phyloP scores from a whole-genome alignment of 2,329 filamentous ascomycete species.

The Aspergillus pseudotamarii region DNA sequence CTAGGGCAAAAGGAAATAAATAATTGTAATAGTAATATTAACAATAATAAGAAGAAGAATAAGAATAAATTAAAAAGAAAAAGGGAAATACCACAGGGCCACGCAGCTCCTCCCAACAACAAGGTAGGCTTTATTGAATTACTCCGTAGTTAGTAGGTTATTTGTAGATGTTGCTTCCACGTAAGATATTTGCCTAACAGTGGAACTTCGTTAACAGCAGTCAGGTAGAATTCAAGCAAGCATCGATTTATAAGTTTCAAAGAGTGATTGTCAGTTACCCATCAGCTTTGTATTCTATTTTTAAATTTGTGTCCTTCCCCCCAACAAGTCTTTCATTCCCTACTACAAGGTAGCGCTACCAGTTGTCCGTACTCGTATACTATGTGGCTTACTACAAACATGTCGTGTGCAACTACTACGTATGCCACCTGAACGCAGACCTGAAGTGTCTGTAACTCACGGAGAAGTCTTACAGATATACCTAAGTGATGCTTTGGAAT shows the following conservation, averaged over 20 bases:
- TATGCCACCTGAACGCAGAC: not conserved
- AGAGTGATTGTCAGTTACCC: not conserved
- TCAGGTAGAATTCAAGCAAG: no score
- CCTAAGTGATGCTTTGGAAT: not conserved
- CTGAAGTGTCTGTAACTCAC: not conserved
- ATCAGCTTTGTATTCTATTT: not conserved
- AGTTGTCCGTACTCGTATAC: not conserved
- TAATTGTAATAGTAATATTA: no score
- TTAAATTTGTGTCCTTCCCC: not conserved
- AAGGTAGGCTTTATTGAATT: not conserved
- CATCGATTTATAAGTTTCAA: no score
- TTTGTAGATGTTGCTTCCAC: not conserved
- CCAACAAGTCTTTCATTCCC: not conserved
- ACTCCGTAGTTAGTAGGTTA: not conserved
- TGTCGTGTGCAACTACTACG: not conserved
- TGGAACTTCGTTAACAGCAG: not conserved
- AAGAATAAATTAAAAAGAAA: no score
- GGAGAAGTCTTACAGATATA: not conserved
- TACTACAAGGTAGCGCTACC: not conserved
- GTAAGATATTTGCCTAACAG: slow-evolving; percentile 1
- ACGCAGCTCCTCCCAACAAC: not conserved
- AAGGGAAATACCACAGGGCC: not conserved
- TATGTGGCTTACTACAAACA: not conserved
- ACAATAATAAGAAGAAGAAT: no score
- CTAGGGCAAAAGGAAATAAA: no score